Evolutionary conservation across 805 yeast species (phyloP), one percentile per base, ranked within the genome.

Genomic region (Zygosaccharomyces siamensis): DNA sequence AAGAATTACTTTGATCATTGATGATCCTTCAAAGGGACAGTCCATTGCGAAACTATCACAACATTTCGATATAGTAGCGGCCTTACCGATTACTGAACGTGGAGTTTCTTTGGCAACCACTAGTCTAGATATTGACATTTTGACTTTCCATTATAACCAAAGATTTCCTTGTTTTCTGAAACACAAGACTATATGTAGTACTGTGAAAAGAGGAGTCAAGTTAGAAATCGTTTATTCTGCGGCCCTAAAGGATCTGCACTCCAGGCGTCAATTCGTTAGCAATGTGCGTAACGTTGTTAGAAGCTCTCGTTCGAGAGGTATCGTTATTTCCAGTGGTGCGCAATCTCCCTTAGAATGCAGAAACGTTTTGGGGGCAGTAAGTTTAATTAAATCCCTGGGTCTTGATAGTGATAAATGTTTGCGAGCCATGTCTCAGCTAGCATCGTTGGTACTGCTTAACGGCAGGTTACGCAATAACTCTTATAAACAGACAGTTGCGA

Each of bases 141-240:
- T 93, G 16, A 81, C 96, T 0, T 75, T 93, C 47, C 81, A 85
- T 46, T 77, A 84, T 63, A 68, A 77, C 23, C 71, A 74, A 38
- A 77, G 87, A 49, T 67, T 89, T 42, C 92, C 95, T 0, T 83
- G 80, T 53, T 87, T 81, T 62, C 70, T 93, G 55, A 85, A 85
- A 58, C 96, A 89, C 69, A 89, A 89, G 58, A 80, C 88, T 1
- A 75, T 89, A 7, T 86, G 96, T 38, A 81, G 89, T 37, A 97
- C 95, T 1, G 74, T 87, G 3, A 84, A 83, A 16, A 78, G 89
- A 44, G 98, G 98, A 2, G 77, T 89, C 23, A 80, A 81, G 55
- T 78, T 93, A 54, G 99, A 93, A 63, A 75, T 93, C 7, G 75
- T 80, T 40, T 92, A 92, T 67, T 64, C 77, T 6, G 72, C 79